These are phyloP conservation scores for Gentiana straminea DNA, from an alignment of 257 asterid species.

Conservation along the genomic window DNA sequence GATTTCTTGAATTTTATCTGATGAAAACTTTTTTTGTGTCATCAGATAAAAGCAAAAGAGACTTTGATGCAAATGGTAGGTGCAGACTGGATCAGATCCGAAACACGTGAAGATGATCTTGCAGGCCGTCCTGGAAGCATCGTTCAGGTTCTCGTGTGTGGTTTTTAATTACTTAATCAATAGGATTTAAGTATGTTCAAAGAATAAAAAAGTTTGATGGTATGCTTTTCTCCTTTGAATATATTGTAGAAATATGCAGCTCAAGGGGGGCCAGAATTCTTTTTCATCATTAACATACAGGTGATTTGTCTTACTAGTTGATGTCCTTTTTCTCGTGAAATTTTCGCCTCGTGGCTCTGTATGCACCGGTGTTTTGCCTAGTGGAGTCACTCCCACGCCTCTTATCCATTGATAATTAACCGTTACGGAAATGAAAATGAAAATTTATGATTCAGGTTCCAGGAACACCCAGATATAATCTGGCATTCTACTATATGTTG, in stretches of 20 bases:
- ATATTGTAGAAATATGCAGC: constrained; percentile 42
- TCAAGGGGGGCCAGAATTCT: constrained; percentile 3
- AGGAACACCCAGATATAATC: constrained; percentile 42
- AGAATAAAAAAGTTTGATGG: neutral
- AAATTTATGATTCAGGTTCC: constrained; percentile 45
- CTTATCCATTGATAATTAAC: too few species aligned
- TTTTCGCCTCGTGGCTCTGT: too few species aligned
- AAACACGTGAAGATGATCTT: constrained; percentile 66
- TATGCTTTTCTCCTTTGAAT: neutral
- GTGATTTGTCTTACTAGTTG: neutral
- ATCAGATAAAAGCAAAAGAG: constrained; percentile 58
- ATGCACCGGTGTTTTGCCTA: too few species aligned
- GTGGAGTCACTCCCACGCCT: too few species aligned
- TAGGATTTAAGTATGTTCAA: neutral
- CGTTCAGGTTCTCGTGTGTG: constrained; percentile 47
- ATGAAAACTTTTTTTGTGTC: constrained; percentile 1
- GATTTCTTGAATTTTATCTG: too few species aligned
- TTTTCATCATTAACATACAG: constrained; percentile 11
- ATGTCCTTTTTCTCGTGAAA: too few species aligned
- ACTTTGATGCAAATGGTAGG: constrained; percentile 66
- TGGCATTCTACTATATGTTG: constrained; percentile 67
- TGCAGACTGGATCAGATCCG: constrained; percentile 80
- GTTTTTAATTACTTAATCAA: neutral
- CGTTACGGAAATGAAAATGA: neutral
- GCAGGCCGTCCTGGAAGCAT: constrained; percentile 60